Evolutionary conservation across 129 eudicot genomes (phyloP), one percentile per base, ranked within the genome.

Genomic region (Dittrichia graveolens): DNA sequence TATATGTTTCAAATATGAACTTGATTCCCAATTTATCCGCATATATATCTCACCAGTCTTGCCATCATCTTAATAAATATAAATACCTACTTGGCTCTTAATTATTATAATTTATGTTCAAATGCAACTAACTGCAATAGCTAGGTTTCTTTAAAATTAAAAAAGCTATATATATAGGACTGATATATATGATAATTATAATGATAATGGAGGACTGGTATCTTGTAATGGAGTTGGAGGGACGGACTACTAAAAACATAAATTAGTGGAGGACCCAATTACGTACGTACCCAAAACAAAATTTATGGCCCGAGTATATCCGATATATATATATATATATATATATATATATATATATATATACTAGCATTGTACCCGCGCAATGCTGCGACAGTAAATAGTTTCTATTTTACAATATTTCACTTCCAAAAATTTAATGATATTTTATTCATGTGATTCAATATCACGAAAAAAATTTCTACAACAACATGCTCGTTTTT

Each of bases 191-290:
- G n/a, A n/a, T n/a, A n/a, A n/a, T n/a, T n/a, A n/a, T n/a, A n/a
- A 48, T 73, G 78, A 73, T 73, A 38, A 61, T 61, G 31, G 31
- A 24, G 31, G n/a, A n/a, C n/a, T n/a, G 78, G 52, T 73, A 49
- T 73, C 78, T 39, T 61, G 62, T 73, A 61, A 73, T 61, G 71
- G 69, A 61, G 70, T 47, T 61, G 71, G 63, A 35, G 47, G 78
- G 70, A 34, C 52, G 78, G 70, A 34, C 52, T 73, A 61, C 78
- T 47, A 15, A 61, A 59, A 46, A 10, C 50, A 49, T 61, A 61
- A 73, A 49, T 61, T 73, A 73, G 78, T 73, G 78, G 78, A 73
- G 78, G 31, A 62, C 53, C 42, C 78, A 61, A 73, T 49, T 49
- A 40, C 41, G 6, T 43, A 60, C 56, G 2, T 41, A 47, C 74